These are phyloP conservation scores for Globisporangium emineosum DNA, from an alignment of 352 stramenopile genomes.

Conservation along the genomic window DNA sequence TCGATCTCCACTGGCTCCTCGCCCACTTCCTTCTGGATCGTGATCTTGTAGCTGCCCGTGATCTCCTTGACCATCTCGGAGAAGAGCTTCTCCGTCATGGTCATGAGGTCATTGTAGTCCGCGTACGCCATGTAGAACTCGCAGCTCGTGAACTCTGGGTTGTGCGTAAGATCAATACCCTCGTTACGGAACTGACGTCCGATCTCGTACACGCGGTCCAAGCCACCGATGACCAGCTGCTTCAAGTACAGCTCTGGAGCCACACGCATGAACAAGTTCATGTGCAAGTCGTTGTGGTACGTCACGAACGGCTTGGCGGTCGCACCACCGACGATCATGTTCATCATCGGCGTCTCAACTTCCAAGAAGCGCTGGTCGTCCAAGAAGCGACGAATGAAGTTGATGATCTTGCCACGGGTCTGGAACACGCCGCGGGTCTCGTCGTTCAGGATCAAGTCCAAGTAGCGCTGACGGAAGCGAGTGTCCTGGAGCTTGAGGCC, in stretches of 20 bases:
- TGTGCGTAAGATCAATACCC: constrained; percentile 97
- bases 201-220: constrained; percentile 98
- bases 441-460: constrained; percentile 97
- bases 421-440: constrained; percentile 92
- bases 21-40: constrained; percentile 83
- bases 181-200: constrained; percentile 99
- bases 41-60: constrained; percentile 84
- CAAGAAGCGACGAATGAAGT: constrained; percentile 91
- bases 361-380: constrained; percentile 95
- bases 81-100: constrained; percentile 94
- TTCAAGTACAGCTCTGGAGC: constrained; percentile 98
- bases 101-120: constrained; percentile 98
- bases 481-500: constrained; percentile 75
- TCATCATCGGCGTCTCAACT: constrained; percentile 98
- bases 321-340: constrained; percentile 93
- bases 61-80: constrained; percentile 90
- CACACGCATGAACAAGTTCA: constrained; percentile 96
- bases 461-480: constrained; percentile 91
- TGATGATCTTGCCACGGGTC: constrained; percentile 92
- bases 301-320: constrained; percentile 98
- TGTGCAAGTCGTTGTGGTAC: constrained; percentile 95
- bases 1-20: constrained; percentile 87
- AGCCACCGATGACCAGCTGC: constrained; percentile 96
- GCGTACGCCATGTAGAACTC: constrained; percentile 99
- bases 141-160: constrained; percentile 98